These are phyloP conservation scores for Delphinella strobiligena DNA, from an alignment of 2,329 filamentous ascomycete species.

Conservation along the genomic window DNA sequence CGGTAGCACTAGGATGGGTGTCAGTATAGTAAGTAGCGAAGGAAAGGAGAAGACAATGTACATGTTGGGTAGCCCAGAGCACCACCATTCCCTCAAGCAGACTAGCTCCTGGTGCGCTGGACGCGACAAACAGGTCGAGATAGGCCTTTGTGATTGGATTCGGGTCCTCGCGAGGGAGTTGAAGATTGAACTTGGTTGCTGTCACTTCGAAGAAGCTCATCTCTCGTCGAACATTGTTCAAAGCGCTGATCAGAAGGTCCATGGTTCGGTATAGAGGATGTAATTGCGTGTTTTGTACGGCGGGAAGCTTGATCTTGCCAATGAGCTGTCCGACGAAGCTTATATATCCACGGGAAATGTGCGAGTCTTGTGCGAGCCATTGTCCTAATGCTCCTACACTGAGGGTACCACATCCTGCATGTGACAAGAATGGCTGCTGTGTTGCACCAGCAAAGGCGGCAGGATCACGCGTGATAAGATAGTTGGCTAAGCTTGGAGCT, in stretches of 20 bases:
- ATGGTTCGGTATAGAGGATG: slow-evolving; percentile 45
- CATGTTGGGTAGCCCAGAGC: slow-evolving; percentile 66
- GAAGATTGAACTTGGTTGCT: slow-evolving; percentile 47
- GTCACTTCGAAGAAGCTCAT: slow-evolving; percentile 56
- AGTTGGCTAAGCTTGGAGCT: slow-evolving; percentile 41
- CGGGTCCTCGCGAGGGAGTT: slow-evolving; percentile 32
- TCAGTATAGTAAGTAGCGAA: slow-evolving; percentile 6
- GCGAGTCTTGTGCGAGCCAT: slow-evolving; percentile 61
- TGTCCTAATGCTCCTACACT: slow-evolving; percentile 43
- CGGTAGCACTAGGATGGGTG: slow-evolving; percentile 28
- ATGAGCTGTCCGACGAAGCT: slow-evolving; percentile 55
- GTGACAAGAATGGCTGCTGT: slow-evolving; percentile 52
- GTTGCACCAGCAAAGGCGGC: slow-evolving; percentile 44
- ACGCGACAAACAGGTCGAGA: slow-evolving; percentile 48
- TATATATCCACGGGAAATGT: slow-evolving; percentile 61
- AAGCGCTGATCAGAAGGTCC: slow-evolving; percentile 50
- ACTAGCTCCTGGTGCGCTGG: slow-evolving; percentile 36
- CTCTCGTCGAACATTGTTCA: slow-evolving; percentile 56
- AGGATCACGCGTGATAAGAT: slow-evolving; percentile 41
- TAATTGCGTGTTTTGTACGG: slow-evolving; percentile 27
- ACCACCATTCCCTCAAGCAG: slow-evolving; percentile 58
- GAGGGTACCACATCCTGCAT: slow-evolving; percentile 51
- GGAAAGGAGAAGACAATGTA: slow-evolving; percentile 17
- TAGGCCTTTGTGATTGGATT: slow-evolving; percentile 41
- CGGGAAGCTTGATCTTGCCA: slow-evolving; percentile 46